Base-by-base conservation (phyloP, 2,329 filamentous ascomycete species). In the Fusarium longipes region DNA sequence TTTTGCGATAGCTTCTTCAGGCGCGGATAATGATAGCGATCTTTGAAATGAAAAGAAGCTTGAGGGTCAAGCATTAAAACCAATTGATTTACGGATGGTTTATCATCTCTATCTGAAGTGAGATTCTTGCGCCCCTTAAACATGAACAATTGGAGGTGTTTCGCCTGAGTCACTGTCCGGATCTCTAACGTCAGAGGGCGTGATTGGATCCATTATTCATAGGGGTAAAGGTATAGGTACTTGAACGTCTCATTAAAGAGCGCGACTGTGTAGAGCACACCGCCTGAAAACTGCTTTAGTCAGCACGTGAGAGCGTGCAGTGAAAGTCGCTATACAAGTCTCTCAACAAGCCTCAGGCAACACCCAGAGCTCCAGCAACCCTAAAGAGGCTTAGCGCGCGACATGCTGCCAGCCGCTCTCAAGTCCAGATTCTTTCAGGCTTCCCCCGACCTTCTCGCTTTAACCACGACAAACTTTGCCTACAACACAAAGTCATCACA, bases 361-460 rank as follows among this genome's bases (percentile, higher is more conserved):
- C 44, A 54, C 24, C n/a, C 38, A 42, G 30, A 72, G 61, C 57
- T 67, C 10, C 29, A 70, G 47, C 45, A 57, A 51, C 42, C 68
- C 44, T 6, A 69, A 73, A 67, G 0, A 2, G 63, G 70, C 8
- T 65, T 74, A 74, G 72, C 48, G 52, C 32, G 20, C 32, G 65
- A 53, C 50, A 22, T 62, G 50, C 70, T 65, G 77, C 76, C 75
- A 77, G 75, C 78, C 76, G 76, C 76, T 64, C 76, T 78, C 74
- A 77, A 79, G 74, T 77, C 77, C 76, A 81, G 80, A 80, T 78
- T 80, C 79, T 82, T 81, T 80, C 78, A 74, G 72, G 75, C 76
- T 73, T 77, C 76, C 76, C 75, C 75, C 68, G 66, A 68, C 70
- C 72, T 75, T 75, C 77, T 78, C 76, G 74, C 77, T 75, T 80